These are phyloP conservation scores for Euphorbia tirucalli DNA, from an alignment of 345 rosid genomes.

Conservation along the genomic window DNA sequence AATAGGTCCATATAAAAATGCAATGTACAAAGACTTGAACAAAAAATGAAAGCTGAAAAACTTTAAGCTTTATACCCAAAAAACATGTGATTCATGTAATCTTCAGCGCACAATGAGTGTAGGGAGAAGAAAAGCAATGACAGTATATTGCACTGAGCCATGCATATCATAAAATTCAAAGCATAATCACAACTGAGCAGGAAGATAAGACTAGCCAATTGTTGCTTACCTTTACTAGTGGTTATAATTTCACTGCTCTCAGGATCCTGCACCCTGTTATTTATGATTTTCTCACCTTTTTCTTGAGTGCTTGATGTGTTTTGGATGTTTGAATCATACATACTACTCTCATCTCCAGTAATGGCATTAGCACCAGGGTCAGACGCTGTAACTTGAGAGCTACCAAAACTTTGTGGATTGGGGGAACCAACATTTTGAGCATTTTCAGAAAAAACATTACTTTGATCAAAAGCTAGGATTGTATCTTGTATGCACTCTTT, in stretches of 20 bases:
- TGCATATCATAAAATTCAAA: background rate
- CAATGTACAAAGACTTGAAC: background rate
- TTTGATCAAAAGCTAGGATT: constrained; percentile 23
- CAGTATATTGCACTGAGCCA: background rate
- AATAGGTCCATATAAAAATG: background rate
- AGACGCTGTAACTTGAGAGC: constrained; percentile 13
- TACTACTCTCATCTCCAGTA: constrained; percentile 17
- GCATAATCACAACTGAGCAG: background rate
- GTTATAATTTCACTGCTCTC: constrained; percentile 26
- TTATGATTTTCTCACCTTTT: background rate
- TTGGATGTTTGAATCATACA: constrained; percentile 14
- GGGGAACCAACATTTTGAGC: constrained; percentile 18
- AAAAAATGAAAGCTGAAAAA: background rate
- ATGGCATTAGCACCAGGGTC: constrained; percentile 16
- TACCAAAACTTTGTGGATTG: constrained; percentile 9
- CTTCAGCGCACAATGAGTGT: background rate
- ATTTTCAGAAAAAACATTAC: constrained; percentile 24
- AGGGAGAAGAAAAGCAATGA: background rate
- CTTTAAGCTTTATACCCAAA: background rate
- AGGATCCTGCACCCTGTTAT: constrained; percentile 20
- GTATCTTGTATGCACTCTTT: constrained; percentile 11
- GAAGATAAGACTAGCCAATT: background rate
- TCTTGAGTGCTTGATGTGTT: background rate
- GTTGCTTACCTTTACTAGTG: constrained; percentile 35
- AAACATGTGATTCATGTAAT: background rate